Base-by-base conservation (phyloP, 202 grass and related monocot genomes). In the Digitaria exilis region DNA sequence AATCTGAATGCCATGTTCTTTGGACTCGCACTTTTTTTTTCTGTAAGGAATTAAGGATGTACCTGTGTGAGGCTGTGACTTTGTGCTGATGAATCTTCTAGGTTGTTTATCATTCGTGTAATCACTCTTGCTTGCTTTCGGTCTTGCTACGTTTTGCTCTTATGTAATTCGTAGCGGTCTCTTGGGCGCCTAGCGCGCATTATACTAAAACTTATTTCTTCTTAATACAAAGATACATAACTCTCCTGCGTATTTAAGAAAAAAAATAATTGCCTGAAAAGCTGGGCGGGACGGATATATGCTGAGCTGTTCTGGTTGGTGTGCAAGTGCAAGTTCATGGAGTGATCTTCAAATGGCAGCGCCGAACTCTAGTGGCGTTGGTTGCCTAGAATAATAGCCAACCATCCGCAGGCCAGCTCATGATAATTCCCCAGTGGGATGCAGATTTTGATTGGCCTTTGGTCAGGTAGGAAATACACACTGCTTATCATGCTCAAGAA, bases 381-480 rank as follows among this genome's bases (percentile, higher is more conserved):
- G 71, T 73, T 82, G 59, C 15, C 71, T 45, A 24, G 41, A 61
- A 73, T 73, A 78, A 48, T 51, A 60, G 42, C 60, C 25, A 42
- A 71, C 31, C 25, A 80, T 80, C 62, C 62, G 30, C 2, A 61
- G 24, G 35, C 69, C 54, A 69, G 42, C 69, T 89, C 56, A 82
- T 86, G 45, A 64, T 59, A 59, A 69, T 28, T 17, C 22, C 29
- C 22, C 16, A 50, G 18, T 41, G 30, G 52, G 34, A 61, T 52
- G 69, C 15, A 50, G 35, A 71, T 29, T 44, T 37, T 64, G 66
- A 34, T 76, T 18, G 24, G 66, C 58, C 48, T 5, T 76, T 25
- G 10, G 68, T 25, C 7, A 29, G 60, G 0, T 2, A 4, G 28
- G 29, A 58, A 31, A 55, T 73, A 30, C 22, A 57, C 4, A n/a